Evolutionary conservation across 768 basidiomycete genomes (phyloP), one percentile per base, ranked within the genome.

Genomic region (Kwoniella shandongensis): DNA sequence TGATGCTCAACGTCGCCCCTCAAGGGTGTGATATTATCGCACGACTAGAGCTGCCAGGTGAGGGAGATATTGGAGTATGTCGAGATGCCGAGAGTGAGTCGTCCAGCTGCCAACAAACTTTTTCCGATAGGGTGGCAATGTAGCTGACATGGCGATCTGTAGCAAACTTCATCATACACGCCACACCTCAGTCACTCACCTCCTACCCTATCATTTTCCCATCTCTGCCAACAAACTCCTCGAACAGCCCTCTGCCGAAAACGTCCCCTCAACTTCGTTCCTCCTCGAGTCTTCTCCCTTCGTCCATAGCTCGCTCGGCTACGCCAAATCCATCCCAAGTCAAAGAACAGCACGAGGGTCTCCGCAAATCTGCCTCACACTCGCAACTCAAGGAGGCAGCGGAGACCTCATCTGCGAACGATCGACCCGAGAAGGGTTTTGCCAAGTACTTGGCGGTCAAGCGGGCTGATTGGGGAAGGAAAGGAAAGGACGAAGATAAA

Each of bases 1-100:
- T 72, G 27, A 56, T 67, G 55, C 29, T 69, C 2, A 15, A 35
- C 6, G 29, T 32, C 20, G 25, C 51, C 5, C 22, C 49, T 10
- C 17, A 13, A n/a, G 60, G 42, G 1, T 36, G 40, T 23, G 39
- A 52, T 5, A 44, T 67, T n/a, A 45, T 51, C 0, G 50, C 64
- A 4, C 32, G 65, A 13, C 45, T 70, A 4, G 72, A 73, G 26
- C 46, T 73, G 6, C 69, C 72, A 4, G 72, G 72, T 3, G 49
- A 65, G 50, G 72, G 72, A 0, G 45, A 51, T 42, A 45, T 73
- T 6, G 69, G 41, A 4, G 27, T 68, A 0, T 51, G 44, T 26
- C 17, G 39, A 0, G 30, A 44, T 17, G 23, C 6, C 18, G 36
- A 53, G 25, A 41, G 59, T 61, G 40, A 45, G 62, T 44, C 17